A percentile compares a stretch with the other conserved stretches of the same genome.
Conservation (phyloP, 305 asterid genomes). For the Fraxinus platypoda region DNA sequence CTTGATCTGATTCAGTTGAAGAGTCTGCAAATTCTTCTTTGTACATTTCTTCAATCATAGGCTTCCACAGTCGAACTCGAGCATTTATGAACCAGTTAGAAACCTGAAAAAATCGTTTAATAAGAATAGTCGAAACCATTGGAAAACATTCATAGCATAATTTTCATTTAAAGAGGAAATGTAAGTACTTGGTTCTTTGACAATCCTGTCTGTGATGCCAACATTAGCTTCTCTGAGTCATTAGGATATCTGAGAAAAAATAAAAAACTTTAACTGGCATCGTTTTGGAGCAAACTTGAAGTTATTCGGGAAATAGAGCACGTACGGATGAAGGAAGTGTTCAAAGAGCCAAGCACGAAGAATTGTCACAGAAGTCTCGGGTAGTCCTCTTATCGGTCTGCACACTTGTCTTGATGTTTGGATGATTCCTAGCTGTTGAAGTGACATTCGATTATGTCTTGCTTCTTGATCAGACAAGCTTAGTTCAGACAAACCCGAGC, state of each 20-base stretch:
- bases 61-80: conserved; percentile 92
- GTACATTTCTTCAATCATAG: conserved; percentile 96
- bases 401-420: conserved; percentile 65
- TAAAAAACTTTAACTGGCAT: background rate
- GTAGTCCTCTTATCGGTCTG: conserved; percentile 83
- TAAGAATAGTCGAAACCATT: background rate
- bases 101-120: conserved; percentile 39
- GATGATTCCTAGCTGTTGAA: conserved; percentile 61
- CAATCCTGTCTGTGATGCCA: conserved; percentile 87
- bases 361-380: conserved; percentile 71
- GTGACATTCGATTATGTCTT: conserved; percentile 38
- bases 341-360: conserved; percentile 97
- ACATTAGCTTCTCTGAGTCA: conserved; percentile 82
- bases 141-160: background rate
- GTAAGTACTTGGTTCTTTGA: conserved; percentile 81
- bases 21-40: conserved; percentile 75
- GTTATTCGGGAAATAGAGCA: background rate
- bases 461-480: conserved; percentile 53
- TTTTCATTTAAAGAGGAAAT: background rate
- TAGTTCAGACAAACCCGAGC: conserved; percentile 57
- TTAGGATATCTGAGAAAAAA: conserved; percentile 60
- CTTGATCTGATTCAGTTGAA: conserved; percentile 58
- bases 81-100: conserved; percentile 97
- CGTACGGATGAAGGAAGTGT: conserved; percentile 93
- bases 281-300: background rate